phyloP scores from a whole-genome alignment of 306 rosid species.

The Vigna unguiculata region DNA sequence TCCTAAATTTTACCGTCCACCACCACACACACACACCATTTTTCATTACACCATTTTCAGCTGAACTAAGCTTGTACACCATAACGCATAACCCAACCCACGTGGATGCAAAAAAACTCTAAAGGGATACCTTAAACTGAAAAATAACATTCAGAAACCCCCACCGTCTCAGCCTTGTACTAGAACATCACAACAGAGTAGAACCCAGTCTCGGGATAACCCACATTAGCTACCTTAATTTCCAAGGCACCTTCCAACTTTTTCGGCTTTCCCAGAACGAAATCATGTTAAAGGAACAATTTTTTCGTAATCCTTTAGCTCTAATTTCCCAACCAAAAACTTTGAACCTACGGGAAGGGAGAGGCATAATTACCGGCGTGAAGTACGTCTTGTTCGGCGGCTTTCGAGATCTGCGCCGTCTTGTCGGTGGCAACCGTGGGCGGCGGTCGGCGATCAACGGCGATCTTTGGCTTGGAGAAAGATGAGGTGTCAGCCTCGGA shows the following conservation, averaged over 20 bases:
- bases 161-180: background rate
- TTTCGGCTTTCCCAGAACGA: constrained; percentile 1
- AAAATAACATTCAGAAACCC: constrained; percentile 5
- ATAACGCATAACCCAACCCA: background rate
- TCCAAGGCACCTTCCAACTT: background rate
- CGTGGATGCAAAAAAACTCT: background rate
- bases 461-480: constrained; percentile 56
- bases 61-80: constrained; percentile 18
- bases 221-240: constrained; percentile 1
- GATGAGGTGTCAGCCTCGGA: constrained; percentile 57
- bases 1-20: background rate
- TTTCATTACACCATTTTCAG: constrained; percentile 2
- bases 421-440: constrained; percentile 32
- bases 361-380: constrained; percentile 56
- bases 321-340: constrained; percentile 1
- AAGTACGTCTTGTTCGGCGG: constrained; percentile 44
- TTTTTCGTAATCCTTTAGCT: constrained; percentile 23
- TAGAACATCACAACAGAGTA: background rate
- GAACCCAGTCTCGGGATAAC: background rate
- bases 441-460: constrained; percentile 58
- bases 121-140: constrained; percentile 21
- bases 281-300: constrained; percentile 6
- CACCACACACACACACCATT: no score
- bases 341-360: background rate
- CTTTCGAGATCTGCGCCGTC: constrained; percentile 48